Conservation (phyloP, 1,284 basidiomycete species). For the Cutaneotrichosporon arboriforme region DNA sequence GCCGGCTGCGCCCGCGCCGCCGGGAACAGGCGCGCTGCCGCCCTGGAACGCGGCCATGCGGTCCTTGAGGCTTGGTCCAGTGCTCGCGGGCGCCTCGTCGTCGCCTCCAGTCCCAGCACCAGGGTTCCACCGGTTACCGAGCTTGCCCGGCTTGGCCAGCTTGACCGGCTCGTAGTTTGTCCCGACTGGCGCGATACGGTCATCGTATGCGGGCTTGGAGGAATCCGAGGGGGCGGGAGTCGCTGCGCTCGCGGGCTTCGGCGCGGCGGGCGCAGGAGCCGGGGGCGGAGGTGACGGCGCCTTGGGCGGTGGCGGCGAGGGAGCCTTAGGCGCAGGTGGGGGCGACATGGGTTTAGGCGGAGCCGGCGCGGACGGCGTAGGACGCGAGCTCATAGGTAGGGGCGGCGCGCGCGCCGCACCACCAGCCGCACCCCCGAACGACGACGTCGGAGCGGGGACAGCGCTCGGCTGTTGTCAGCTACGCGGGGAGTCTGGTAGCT, state of each 20-base stretch:
- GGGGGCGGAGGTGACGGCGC: constrained; percentile 19
- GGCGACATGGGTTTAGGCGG: constrained; percentile 49
- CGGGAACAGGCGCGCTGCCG: constrained; percentile 19
- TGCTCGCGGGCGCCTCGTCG: constrained; percentile 35
- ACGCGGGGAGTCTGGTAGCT: not conserved
- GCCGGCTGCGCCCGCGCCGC: constrained; percentile 11
- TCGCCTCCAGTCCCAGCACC: constrained; percentile 47
- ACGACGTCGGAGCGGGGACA: constrained; percentile 15
- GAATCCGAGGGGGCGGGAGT: constrained; percentile 39
- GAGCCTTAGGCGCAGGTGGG: constrained; percentile 32
- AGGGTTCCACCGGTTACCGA: constrained; percentile 69
- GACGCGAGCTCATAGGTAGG: constrained; percentile 32
- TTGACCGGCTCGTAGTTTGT: constrained; percentile 82
- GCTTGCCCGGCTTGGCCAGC: constrained; percentile 68
- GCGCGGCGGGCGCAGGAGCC: constrained; percentile 10
- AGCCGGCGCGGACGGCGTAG: constrained; percentile 48
- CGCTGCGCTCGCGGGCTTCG: constrained; percentile 23
- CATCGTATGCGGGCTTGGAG: constrained; percentile 66
- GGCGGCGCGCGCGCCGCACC: constrained; percentile 26
- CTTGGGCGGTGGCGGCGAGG: constrained; percentile 21
- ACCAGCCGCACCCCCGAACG: constrained; percentile 17
- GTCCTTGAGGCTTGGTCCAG: constrained; percentile 30
- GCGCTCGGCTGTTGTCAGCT: constrained; percentile 21
- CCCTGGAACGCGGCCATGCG: constrained; percentile 40
- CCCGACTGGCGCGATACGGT: constrained; percentile 73